Evolutionary conservation across 495 filamentous ascomycete species (phyloP).

Genomic region (Aspergillus incahuasiensis): DNA sequence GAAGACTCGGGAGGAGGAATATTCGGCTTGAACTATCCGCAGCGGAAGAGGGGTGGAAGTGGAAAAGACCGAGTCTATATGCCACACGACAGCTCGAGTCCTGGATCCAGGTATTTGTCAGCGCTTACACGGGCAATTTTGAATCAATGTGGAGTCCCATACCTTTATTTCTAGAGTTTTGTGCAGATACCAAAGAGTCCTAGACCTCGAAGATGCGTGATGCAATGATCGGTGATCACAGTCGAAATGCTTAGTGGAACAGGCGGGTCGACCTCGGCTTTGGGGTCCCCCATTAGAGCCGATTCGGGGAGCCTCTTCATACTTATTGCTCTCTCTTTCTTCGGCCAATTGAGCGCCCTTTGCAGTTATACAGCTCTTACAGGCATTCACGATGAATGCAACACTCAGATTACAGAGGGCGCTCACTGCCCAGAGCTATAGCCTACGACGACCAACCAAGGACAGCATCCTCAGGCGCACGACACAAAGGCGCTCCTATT

Average conservation of each 20-base stretch:
- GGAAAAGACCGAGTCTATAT: constrained; percentile 1
- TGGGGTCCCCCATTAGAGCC: constrained; percentile 14
- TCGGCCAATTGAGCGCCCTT: constrained; percentile 9
- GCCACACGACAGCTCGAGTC: not conserved
- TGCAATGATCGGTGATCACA: not conserved
- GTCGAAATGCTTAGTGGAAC: constrained; percentile 5
- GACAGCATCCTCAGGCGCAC: constrained; percentile 18
- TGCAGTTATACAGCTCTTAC: not conserved
- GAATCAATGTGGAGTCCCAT: not conserved
- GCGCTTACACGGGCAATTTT: not conserved
- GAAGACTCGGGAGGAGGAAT: not conserved
- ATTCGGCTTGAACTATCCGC: constrained; percentile 5
- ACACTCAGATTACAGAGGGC: constrained; percentile 22
- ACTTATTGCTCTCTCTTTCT: constrained; percentile 9
- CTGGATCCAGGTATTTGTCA: not conserved
- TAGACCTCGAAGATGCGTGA: not conserved
- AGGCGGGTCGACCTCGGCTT: constrained; percentile 32
- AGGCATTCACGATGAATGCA: constrained; percentile 20
- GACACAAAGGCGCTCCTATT: constrained; percentile 34
- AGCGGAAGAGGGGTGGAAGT: constrained; percentile 16
- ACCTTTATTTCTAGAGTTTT: not conserved
- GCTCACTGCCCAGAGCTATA: constrained; percentile 24
- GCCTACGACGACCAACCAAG: constrained; percentile 13
- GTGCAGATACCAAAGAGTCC: not conserved
- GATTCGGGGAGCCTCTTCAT: constrained; percentile 7